Conservation (phyloP, 2,329 filamentous ascomycete genomes). For the Cordyceps pruinosa region DNA sequence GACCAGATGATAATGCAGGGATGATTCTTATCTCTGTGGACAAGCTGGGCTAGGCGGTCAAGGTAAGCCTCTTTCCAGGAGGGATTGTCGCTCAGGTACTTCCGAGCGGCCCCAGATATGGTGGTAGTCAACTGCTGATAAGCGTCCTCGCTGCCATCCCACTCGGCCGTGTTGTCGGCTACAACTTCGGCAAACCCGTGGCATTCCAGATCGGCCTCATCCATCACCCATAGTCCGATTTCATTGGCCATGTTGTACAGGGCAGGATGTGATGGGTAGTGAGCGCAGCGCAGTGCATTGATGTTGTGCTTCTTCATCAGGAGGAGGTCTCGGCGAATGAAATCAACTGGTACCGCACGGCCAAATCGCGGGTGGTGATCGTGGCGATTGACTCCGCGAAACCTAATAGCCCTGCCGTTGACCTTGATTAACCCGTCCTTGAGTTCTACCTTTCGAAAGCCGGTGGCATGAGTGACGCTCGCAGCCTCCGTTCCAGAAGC, state of each 20-base stretch:
- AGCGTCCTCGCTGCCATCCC: background rate
- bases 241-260: background rate
- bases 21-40: background rate
- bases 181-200: background rate
- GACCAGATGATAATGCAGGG: background rate
- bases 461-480: background rate
- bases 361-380: background rate
- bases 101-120: background rate
- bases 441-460: background rate
- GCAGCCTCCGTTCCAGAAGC: background rate
- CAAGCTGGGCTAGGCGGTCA: background rate
- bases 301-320: background rate
- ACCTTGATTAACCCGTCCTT: background rate
- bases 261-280: background rate
- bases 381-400: background rate
- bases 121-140: background rate
- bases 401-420: background rate
- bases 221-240: background rate
- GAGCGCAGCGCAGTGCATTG: background rate
- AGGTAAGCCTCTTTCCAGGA: background rate
- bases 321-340: background rate
- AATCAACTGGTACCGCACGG: background rate
- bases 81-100: background rate
- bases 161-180: background rate
- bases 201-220: background rate